Evolutionary conservation across 2,329 filamentous ascomycete genomes (phyloP).

Genomic region (Venturia carpophila): DNA sequence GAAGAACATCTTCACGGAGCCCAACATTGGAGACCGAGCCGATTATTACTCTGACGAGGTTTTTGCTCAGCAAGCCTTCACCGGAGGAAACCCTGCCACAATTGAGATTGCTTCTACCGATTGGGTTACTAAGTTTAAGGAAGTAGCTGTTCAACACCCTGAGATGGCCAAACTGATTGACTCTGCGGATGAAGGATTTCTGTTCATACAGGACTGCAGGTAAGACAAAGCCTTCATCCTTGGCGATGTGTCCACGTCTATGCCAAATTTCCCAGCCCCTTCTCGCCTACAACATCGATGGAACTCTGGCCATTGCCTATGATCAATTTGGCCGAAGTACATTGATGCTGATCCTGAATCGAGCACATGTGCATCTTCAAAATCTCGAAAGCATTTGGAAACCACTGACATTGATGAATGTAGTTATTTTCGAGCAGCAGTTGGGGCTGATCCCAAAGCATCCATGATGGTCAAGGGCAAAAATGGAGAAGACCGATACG

Average conservation of each 20-base stretch:
- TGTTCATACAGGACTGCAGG: slow-evolving; percentile 39
- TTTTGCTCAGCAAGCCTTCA: slow-evolving; percentile 41
- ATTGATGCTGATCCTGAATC: too few relatives aligned
- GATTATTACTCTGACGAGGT: slow-evolving; percentile 40
- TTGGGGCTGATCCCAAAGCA: slow-evolving; percentile 26
- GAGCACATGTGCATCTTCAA: too few relatives aligned
- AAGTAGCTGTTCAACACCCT: slow-evolving; percentile 29
- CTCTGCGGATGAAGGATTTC: slow-evolving; percentile 26
- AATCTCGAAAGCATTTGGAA: too few relatives aligned
- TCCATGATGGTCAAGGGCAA: slow-evolving; percentile 27
- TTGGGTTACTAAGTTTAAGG: slow-evolving; percentile 32
- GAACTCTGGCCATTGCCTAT: too few relatives aligned
- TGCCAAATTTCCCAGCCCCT: too few relatives aligned
- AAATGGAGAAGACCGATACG: slow-evolving; percentile 25
- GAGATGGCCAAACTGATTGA: slow-evolving; percentile 29
- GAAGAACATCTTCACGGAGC: slow-evolving; percentile 25
- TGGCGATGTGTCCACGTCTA: too few relatives aligned
- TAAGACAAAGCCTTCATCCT: too few relatives aligned
- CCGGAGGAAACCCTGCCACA: slow-evolving; percentile 39
- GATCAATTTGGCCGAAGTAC: too few relatives aligned
- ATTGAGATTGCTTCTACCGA: slow-evolving; percentile 29
- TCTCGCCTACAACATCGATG: too few relatives aligned
- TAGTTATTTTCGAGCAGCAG: slow-evolving; percentile 36
- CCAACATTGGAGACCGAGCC: slow-evolving; percentile 27
- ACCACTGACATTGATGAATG: too few relatives aligned